Evolutionary conservation across 768 basidiomycete species (phyloP), one percentile per base, ranked within the genome.

Genomic region (Tulasnella sp.): DNA sequence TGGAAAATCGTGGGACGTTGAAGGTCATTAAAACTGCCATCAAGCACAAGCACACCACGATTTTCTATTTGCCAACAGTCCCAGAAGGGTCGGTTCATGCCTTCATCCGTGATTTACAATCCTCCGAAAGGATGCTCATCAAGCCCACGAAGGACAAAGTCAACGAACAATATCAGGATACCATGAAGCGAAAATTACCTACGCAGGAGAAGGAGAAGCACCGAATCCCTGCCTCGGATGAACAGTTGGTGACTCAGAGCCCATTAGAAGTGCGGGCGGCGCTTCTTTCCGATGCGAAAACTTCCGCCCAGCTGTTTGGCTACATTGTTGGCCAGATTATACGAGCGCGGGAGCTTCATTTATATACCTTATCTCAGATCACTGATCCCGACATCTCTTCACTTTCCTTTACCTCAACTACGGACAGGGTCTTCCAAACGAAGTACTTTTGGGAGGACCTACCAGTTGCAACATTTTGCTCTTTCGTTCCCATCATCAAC

Each of bases 241-340:
- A 43, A 3, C 21, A 44, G 27, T 43, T 43, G 13, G 55, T n/a
- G 21, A 34, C 15, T 13, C 32, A 17, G 21, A 26, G 41, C 10
- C 61, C 55, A 8, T 58, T 52, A 5, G 50, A 50, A 1, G 61
- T 65, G 4, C 65, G 80, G 32, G 78, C 82, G 21, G 76, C 80
- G 30, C 74, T 91, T 58, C 71, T 87, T n/a, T 76, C 78, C 2
- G 87, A 94, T 67, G 76, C 79, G 48, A 80, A 80, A 26, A 84
- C 86, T 2, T 67, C 85, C n/a, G 77, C 80, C 2, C 88, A 91
- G 64, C 64, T 80, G 27, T 87, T 87, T 67, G 91, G 89, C 13
- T 89, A 79, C 69, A 77, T 85, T 45, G 73, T 80, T 13, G 88
- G 85, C 13, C 83, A 82, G 65, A 76, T 78, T 29, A 72, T 81